Base-by-base conservation (phyloP, 2,329 filamentous ascomycete species). In the Claviceps humidiphila region DNA sequence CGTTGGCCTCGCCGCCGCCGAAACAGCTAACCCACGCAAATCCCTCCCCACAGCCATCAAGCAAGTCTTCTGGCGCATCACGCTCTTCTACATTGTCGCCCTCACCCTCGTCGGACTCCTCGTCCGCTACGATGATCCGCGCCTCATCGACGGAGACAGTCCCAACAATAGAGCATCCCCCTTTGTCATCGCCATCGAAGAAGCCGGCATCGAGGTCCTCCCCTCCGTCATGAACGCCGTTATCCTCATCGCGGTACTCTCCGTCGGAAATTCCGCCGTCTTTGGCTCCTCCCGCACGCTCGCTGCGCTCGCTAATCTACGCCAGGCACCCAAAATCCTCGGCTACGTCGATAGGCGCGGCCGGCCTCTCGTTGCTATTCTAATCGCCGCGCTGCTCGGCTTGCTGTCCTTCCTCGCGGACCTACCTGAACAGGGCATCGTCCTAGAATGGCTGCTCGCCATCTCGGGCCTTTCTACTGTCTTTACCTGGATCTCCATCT, bases 181-280 rank as follows among this genome's bases (percentile, higher is more conserved):
- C 1, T 96, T 96, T 65, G 90, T 96, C 60, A 94, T 96, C 61
- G 88, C 90, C 56, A 95, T 95, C 59, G 74, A 85, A 58, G 85
- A 89, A 56, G 89, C 89, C 1, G 85, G 87, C 8, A 94, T 96
- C 60, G 71, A 79, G 43, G 83, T 85, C 2, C 77, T 96, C 2
- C 88, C 89, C 2, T 90, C 86, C 0, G 78, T 96, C 51, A 94
- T 96, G 85, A 96, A 97, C 67, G 82, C 81, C n/a, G 89, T 96
- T 55, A 95, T 96, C 65, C 81, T 96, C 63, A 81, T 95, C 56
- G 85, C 90, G 20, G 89, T 95, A 22, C 72, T 96, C 22, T 94
- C 88, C 0, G 90, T 96, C 54, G 89, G 89, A 53, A 96, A 95
- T 68, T 91, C 88, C 6, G 84, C 89, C 55, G 84, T 96, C 54